Base-by-base conservation (phyloP, 257 asterid genomes). In the Lavandula angustifolia region DNA sequence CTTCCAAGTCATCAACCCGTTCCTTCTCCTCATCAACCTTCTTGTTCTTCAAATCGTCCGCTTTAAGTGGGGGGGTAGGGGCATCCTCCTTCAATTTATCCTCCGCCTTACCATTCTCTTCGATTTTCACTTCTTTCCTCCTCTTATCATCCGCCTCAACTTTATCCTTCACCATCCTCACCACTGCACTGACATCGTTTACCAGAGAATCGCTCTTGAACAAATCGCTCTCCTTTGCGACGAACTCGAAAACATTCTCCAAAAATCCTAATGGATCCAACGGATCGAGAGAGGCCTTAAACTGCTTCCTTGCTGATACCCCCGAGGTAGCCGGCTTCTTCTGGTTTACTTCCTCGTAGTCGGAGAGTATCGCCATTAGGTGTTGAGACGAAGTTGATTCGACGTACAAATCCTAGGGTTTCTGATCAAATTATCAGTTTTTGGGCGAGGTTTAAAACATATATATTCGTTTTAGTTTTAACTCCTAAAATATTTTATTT, bases 261-360 rank as follows among this genome's bases (percentile, higher is more conserved):
- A 90, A 73, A 76, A 90, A 90, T 50, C 84, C 88, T 12, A 90
- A 55, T 4, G 97, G 95, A 72, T 84, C 69, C 13, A 87, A 80
- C 6, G 94, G 86, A 73, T 90, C 80, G 40, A 90, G 80, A 27
- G 48, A 68, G 12, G 92, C 88, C 33, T 41, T 76, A 56, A 83
- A 85, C 43, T 74, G 80, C 85, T 83, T 89, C 69, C 22, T 43
- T 41, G 50, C 17, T 3, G 83, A 8, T 6, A 69, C 0, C 32
- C 68, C 46, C 27, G 88, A 1, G 4, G 74, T 22, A 22, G 27
- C 22, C 51, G 80, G 63, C 56, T 69, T 71, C 40, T 70, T 72
- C 9, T 70, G 67, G 35, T 48, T 58, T 6, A 59, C 87, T 49
- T 79, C 82, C 63, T 76, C 83, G 77, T 34, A 80, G 0, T 83